phyloP scores from a whole-genome alignment of 2,329 filamentous ascomycete genomes.

The Rugonectria rugulosa region DNA sequence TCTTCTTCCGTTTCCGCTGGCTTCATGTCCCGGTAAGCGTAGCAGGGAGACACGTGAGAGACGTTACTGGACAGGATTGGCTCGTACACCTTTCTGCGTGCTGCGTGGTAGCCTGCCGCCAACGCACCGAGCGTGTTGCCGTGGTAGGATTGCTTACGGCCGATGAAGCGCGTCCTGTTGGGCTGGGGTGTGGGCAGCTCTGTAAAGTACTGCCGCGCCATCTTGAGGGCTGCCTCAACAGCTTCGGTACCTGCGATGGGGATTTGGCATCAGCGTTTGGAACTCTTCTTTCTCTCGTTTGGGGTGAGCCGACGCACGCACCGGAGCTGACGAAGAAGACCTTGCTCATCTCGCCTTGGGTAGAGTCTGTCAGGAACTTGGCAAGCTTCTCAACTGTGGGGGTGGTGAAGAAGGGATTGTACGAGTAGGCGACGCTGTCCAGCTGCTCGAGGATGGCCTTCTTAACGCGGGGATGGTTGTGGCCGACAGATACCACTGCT shows the following conservation, averaged over 20 bases:
- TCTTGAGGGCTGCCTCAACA: constrained; percentile 31
- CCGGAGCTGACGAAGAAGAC: constrained; percentile 47
- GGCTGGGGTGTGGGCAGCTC: constrained; percentile 25
- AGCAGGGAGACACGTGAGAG: constrained; percentile 39
- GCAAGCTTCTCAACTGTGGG: constrained; percentile 30
- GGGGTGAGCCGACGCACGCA: constrained; percentile 24
- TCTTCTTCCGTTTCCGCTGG: constrained; percentile 43
- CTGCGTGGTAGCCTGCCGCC: constrained; percentile 19
- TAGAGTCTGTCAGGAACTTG: constrained; percentile 40
- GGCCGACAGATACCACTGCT: constrained; percentile 29
- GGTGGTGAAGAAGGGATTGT: constrained; percentile 32
- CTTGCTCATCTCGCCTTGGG: constrained; percentile 43
- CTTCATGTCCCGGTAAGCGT: constrained; percentile 35
- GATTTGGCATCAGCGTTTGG: too few species aligned
- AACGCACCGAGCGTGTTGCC: constrained; percentile 29
- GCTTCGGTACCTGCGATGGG: constrained; percentile 28
- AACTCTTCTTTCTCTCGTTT: too few species aligned
- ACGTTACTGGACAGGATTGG: constrained; percentile 35
- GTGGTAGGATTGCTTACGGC: constrained; percentile 28
- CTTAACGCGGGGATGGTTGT: constrained; percentile 28
- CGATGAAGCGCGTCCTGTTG: constrained; percentile 26
- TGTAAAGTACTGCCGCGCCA: constrained; percentile 31
- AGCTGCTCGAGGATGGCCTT: constrained; percentile 31
- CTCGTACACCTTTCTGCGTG: constrained; percentile 37
- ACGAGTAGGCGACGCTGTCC: constrained; percentile 28